These are phyloP conservation scores for Strombidium stylifer DNA, from an alignment of 73 alveolate species.

Conservation along the genomic window DNA sequence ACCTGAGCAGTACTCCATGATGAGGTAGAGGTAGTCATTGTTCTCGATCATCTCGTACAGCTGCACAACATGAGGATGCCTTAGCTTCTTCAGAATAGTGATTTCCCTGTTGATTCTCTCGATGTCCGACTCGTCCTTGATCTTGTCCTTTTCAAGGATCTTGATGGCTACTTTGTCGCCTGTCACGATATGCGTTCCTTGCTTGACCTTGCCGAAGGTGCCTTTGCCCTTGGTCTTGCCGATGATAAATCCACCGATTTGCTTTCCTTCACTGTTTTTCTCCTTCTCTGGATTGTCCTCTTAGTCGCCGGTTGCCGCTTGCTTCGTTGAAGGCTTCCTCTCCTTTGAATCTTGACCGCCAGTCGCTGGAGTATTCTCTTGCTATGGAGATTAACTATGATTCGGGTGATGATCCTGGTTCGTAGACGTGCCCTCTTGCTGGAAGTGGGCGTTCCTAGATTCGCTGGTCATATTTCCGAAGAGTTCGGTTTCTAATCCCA, in stretches of 20 bases:
- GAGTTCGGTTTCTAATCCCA: too few relatives aligned
- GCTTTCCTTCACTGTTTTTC: too few relatives aligned
- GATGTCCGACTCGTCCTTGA: constrained; percentile 67
- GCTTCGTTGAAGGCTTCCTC: too few relatives aligned
- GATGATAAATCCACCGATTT: constrained; percentile 32
- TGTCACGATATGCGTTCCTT: constrained; percentile 44
- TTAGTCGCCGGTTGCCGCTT: too few relatives aligned
- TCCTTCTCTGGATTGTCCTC: too few relatives aligned
- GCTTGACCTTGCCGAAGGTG: constrained; percentile 53
- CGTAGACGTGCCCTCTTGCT: too few relatives aligned
- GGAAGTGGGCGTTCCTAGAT: too few relatives aligned
- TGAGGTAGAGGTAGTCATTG: constrained; percentile 62
- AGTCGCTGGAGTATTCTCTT: too few relatives aligned
- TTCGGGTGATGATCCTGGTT: too few relatives aligned
- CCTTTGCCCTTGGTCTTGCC: constrained; percentile 55
- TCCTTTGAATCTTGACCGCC: too few relatives aligned
- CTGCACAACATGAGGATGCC: constrained; percentile 79
- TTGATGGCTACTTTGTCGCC: constrained; percentile 79
- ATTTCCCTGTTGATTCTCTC: constrained; percentile 77
- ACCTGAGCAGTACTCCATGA: constrained; percentile 92
- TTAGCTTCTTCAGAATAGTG: constrained; percentile 62
- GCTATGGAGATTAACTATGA: too few relatives aligned
- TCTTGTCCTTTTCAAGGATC: constrained; percentile 69
- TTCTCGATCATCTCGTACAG: constrained; percentile 83
- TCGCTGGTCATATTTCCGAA: too few relatives aligned